phyloP scores from a whole-genome alignment of 768 basidiomycete species.

The Trametes cinnabarina region DNA sequence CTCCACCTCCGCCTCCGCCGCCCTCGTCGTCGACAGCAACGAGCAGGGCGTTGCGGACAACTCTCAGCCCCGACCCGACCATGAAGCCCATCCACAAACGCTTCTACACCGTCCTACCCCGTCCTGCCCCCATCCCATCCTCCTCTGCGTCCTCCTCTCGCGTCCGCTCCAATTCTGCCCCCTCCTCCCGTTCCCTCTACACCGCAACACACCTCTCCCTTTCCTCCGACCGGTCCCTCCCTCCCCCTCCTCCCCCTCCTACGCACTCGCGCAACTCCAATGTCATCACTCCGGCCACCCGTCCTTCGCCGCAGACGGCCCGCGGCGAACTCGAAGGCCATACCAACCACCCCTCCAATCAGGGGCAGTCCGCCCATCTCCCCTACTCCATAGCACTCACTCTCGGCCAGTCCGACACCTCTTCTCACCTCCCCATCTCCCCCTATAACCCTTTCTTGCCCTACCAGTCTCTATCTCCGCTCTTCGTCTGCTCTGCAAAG shows the following conservation, averaged over 20 bases:
- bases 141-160: slow-evolving; percentile 33
- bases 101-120: slow-evolving; percentile 45
- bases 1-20: neutral
- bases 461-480: slow-evolving; percentile 34
- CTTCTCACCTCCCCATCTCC: slow-evolving; percentile 30
- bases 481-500: slow-evolving; percentile 26
- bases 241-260: slow-evolving; percentile 37
- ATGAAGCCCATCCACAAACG: slow-evolving; percentile 40
- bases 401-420: slow-evolving; percentile 37
- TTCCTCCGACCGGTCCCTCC: slow-evolving; percentile 46
- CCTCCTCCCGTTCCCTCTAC: slow-evolving; percentile 43
- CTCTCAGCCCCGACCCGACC: neutral
- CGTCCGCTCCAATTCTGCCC: slow-evolving; percentile 43
- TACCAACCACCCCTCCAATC: slow-evolving; percentile 31
- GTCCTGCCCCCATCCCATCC: slow-evolving; percentile 28
- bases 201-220: slow-evolving; percentile 34
- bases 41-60: neutral
- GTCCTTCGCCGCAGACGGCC: slow-evolving; percentile 46
- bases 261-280: slow-evolving; percentile 41
- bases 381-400: slow-evolving; percentile 47
- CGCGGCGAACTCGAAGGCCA: slow-evolving; percentile 43
- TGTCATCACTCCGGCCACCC: slow-evolving; percentile 39
- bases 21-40: neutral
- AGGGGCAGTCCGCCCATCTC: slow-evolving; percentile 33
- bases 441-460: slow-evolving; percentile 40